phyloP scores from a whole-genome alignment of 1,284 basidiomycete species.

The Apiotrichum akiyoshidainum region DNA sequence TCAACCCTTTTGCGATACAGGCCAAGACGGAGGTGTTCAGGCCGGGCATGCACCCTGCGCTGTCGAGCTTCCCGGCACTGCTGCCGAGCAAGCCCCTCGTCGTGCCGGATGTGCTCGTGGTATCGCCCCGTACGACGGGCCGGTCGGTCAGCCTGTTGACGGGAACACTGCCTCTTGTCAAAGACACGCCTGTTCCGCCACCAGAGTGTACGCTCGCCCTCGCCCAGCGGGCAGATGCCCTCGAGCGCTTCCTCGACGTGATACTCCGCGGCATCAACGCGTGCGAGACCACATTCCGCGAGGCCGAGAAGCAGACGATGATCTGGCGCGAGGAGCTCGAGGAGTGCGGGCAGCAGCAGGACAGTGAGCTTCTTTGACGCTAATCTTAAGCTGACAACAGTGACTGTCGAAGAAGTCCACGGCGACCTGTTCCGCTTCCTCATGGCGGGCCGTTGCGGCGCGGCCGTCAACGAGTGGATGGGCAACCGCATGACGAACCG shows the following conservation, averaged over 20 bases:
- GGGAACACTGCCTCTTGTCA: conserved; percentile 28
- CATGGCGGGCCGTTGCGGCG: conserved; percentile 37
- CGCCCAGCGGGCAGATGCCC: conserved; percentile 28
- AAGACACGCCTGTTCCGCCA: background rate
- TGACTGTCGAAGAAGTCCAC: conserved; percentile 33
- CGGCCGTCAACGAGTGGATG: conserved; percentile 44
- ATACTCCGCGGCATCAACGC: conserved; percentile 37
- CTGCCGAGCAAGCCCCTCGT: conserved; percentile 23
- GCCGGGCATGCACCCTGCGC: conserved; percentile 23
- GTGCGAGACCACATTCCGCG: conserved; percentile 30
- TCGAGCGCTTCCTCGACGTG: conserved; percentile 28
- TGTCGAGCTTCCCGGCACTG: conserved; percentile 32
- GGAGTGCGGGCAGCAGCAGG: conserved; percentile 41
- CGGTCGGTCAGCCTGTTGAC: conserved; percentile 23
- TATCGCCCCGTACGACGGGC: conserved; percentile 7
- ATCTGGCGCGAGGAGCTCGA: conserved; percentile 46
- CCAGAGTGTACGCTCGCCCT: conserved; percentile 18
- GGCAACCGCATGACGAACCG: conserved; percentile 43
- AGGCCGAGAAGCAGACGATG: conserved; percentile 44
- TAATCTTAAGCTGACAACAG: conserved; percentile 14
- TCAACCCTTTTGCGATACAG: conserved; percentile 19
- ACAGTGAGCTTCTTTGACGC: conserved; percentile 25
- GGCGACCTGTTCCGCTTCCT: conserved; percentile 45
- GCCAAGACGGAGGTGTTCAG: conserved; percentile 10
- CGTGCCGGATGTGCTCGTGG: conserved; percentile 27